Percentiles rank a stretch among this genome's conserved stretches.
Evolutionary conservation across 805 yeast genomes (phyloP).

Genomic region (Clavispora asparagi): DNA sequence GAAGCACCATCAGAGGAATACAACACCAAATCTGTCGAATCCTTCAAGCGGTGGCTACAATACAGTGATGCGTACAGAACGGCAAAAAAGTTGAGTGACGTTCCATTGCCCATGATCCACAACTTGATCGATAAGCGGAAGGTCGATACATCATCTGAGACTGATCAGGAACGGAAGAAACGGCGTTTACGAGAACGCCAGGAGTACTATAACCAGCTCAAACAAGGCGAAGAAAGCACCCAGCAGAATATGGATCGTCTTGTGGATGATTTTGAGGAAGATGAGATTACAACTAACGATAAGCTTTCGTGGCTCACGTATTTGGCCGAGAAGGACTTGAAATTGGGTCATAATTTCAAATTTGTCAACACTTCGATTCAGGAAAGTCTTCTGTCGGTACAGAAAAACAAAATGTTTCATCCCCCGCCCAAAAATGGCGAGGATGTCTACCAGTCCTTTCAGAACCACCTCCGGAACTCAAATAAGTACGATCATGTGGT

Average conservation of each 20-base stretch:
- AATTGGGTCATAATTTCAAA: conserved; percentile 34
- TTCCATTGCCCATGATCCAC: conserved; percentile 26
- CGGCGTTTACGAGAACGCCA: conserved; percentile 33
- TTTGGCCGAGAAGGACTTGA: conserved; percentile 30
- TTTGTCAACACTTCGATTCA: conserved; percentile 26
- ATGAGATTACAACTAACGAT: conserved; percentile 20
- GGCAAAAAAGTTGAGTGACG: conserved; percentile 21
- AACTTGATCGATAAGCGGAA: conserved; percentile 35
- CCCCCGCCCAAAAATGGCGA: conserved; percentile 17
- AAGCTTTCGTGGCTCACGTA: conserved; percentile 33
- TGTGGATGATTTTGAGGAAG: conserved; percentile 21
- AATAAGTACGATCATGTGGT: conserved; percentile 29
- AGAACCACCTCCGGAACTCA: conserved; percentile 18
- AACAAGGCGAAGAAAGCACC: conserved; percentile 19
- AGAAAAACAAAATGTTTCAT: conserved; percentile 24
- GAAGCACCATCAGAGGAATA: conserved; percentile 27
- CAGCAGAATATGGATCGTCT: conserved; percentile 7
- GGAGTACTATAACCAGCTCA: conserved; percentile 35
- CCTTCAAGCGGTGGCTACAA: conserved; percentile 33
- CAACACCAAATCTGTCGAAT: conserved; percentile 33
- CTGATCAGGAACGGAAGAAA: conserved; percentile 30
- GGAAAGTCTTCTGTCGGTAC: conserved; percentile 22
- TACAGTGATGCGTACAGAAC: conserved; percentile 23
- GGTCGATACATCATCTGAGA: conserved; percentile 30
- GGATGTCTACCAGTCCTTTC: conserved; percentile 14